These are phyloP conservation scores for Eremothecium sinecaudum DNA, from an alignment of 1,139 yeast species.

Conservation along the genomic window DNA sequence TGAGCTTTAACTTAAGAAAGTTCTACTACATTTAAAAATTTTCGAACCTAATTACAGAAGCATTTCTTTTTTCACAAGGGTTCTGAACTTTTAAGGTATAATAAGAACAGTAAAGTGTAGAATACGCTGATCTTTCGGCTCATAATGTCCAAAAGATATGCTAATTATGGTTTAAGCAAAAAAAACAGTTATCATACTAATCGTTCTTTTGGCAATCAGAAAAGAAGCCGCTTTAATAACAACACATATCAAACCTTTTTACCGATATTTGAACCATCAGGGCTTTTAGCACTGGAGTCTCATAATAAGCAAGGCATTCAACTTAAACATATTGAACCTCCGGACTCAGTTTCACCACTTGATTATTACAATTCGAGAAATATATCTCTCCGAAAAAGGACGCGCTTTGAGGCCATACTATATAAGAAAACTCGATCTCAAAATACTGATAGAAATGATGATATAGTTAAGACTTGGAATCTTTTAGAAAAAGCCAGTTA, in stretches of 20 bases:
- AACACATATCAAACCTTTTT: conserved; percentile 8
- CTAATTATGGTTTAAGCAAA: too few species aligned
- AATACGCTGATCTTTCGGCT: background rate
- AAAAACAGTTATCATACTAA: too few species aligned
- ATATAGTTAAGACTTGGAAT: conserved; percentile 17
- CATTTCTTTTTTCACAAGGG: too few species aligned
- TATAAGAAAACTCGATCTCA: conserved; percentile 9
- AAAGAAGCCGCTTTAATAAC: background rate
- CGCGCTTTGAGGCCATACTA: conserved; percentile 19
- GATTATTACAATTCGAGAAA: conserved; percentile 19
- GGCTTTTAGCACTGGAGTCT: conserved; percentile 39
- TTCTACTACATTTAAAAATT: too few species aligned
- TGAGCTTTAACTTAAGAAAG: too few species aligned
- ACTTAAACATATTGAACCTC: conserved; percentile 39
- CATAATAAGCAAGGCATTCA: conserved; percentile 35
- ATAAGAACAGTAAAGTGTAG: background rate
- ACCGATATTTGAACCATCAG: conserved; percentile 37
- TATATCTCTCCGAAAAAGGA: conserved; percentile 26
- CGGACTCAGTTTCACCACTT: conserved; percentile 33
- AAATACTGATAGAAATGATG: conserved; percentile 6
- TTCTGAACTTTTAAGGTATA: too few species aligned
- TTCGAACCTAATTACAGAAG: too few species aligned
- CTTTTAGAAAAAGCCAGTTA: conserved; percentile 31
- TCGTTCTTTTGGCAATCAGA: background rate
- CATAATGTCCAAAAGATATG: background rate